Evolutionary conservation across 139 green algal species (phyloP).

Genomic region (Coelastrella sp.): DNA sequence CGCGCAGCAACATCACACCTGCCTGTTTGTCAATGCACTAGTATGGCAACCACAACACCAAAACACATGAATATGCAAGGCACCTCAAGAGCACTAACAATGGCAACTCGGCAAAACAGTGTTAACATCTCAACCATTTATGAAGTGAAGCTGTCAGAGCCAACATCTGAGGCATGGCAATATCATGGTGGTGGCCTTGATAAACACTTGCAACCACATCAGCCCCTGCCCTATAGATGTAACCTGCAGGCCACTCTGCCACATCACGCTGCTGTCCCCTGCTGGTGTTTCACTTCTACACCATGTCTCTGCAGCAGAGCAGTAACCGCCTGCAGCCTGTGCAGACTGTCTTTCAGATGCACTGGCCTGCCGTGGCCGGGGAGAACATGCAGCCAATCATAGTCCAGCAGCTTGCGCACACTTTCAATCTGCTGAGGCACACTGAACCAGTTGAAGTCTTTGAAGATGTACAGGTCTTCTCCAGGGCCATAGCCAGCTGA

Average conservation of each 20-base stretch:
- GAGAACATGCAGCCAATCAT: constrained; percentile 79
- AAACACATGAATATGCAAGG: no score
- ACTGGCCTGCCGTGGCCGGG: constrained; percentile 66
- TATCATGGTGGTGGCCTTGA: no score
- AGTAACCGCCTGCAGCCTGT: constrained; percentile 52
- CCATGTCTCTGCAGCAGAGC: constrained; percentile 44
- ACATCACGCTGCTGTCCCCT: background rate
- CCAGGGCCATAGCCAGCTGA: constrained; percentile 3
- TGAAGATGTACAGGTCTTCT: constrained; percentile 52
- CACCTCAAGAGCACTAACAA: no score
- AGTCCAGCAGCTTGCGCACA: constrained; percentile 64
- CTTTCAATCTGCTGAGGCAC: constrained; percentile 70
- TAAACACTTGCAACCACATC: no score
- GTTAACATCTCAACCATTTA: no score
- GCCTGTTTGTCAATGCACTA: no score
- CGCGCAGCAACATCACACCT: no score
- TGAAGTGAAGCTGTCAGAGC: no score
- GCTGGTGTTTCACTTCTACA: background rate
- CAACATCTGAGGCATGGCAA: no score
- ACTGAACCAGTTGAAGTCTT: constrained; percentile 58
- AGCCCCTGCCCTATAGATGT: no score
- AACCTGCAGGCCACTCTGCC: background rate
- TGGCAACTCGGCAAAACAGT: no score
- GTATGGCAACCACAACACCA: no score
- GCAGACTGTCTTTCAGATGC: constrained; percentile 47